phyloP scores from a whole-genome alignment of 257 asterid species.

The Przewalskia tangutica region DNA sequence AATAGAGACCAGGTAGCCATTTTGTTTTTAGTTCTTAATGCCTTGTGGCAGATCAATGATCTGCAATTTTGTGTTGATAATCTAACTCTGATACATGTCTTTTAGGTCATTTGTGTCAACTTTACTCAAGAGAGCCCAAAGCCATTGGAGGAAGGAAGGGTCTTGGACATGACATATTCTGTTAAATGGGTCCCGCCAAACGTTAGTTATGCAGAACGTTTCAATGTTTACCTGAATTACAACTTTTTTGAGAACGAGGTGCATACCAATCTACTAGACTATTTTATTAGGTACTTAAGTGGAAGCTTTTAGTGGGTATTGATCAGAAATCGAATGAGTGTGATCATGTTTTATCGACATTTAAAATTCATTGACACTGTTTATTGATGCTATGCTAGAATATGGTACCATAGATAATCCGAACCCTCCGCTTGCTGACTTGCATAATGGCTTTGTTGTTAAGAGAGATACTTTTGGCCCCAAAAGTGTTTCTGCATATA shows the following conservation, averaged over 20 bases:
- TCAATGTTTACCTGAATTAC: conserved; percentile 59
- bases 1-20: conserved; percentile 46
- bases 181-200: conserved; percentile 58
- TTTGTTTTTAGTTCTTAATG: neutral
- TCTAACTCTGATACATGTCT: neutral
- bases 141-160: conserved; percentile 49
- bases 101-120: conserved; percentile 48
- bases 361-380: neutral
- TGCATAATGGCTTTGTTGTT: neutral
- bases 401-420: neutral
- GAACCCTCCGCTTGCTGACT: neutral
- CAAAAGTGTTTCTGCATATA: neutral
- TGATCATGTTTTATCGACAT: neutral
- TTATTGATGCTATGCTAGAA: neutral
- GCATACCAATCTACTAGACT: neutral
- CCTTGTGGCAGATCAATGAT: neutral
- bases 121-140: conserved; percentile 45
- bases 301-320: neutral
- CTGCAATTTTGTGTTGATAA: neutral
- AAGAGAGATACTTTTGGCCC: neutral
- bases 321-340: neutral
- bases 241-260: conserved; percentile 79
- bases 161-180: conserved; percentile 63
- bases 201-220: conserved; percentile 48
- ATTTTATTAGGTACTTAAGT: neutral